These are phyloP conservation scores for Prunus mume DNA, from an alignment of 306 rosid species.

Conservation along the genomic window DNA sequence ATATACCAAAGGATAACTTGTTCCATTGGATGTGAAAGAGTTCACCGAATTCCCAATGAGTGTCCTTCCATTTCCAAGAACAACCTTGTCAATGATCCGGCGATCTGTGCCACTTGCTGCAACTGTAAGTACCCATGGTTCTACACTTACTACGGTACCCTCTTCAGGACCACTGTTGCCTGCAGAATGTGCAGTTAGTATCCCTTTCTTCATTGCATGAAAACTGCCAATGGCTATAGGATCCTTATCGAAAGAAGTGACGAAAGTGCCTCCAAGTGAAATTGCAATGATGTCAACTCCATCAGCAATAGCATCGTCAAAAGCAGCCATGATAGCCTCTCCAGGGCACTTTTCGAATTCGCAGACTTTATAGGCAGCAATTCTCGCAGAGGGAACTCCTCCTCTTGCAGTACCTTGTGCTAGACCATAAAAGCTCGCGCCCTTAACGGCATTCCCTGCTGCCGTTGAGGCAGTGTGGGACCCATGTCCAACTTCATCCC, in stretches of 20 bases:
- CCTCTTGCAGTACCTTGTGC: not conserved
- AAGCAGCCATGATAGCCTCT: not conserved
- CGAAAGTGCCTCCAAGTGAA: not conserved
- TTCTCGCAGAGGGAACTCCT: not conserved
- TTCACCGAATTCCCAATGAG: not conserved
- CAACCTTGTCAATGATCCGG: conserved; percentile 8
- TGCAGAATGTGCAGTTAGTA: not conserved
- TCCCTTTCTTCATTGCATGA: not conserved
- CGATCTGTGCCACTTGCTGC: conserved; percentile 26
- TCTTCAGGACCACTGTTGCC: not conserved
- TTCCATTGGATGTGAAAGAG: not conserved
- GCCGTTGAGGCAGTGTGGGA: not conserved
- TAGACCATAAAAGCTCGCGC: not conserved
- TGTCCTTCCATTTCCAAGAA: conserved; percentile 17
- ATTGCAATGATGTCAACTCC: not conserved
- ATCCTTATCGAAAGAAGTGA: not conserved
- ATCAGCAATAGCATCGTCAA: not conserved
- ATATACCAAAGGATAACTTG: not conserved
- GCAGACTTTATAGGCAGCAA: not conserved
- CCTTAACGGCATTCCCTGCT: not conserved
- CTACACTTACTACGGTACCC: not conserved
- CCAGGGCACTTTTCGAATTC: not conserved
- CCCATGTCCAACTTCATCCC: not conserved
- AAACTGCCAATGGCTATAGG: not conserved
- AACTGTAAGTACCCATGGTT: conserved; percentile 27